Conservation (phyloP, 768 basidiomycete genomes). For the Leccinum disarticulatum region DNA sequence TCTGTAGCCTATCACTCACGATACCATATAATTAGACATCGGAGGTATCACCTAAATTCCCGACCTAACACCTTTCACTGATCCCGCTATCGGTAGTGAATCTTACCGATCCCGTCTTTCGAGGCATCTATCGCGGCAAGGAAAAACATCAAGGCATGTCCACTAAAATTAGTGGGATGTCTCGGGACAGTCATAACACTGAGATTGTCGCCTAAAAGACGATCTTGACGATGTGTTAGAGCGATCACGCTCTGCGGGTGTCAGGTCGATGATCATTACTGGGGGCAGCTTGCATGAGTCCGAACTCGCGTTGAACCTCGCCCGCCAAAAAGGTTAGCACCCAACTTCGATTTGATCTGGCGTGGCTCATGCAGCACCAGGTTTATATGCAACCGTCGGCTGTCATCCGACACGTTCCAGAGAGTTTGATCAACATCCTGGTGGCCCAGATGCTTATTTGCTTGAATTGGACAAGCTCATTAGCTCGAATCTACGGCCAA, state of each 20-base stretch:
- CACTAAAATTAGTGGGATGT: not conserved
- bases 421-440: slow-evolving; percentile 60
- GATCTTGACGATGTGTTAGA: slow-evolving; percentile 60
- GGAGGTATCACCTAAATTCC: slow-evolving; percentile 31
- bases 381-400: slow-evolving; percentile 71
- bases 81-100: slow-evolving; percentile 37
- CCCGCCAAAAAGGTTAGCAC: slow-evolving; percentile 49
- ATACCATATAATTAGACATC: slow-evolving; percentile 32
- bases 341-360: not conserved
- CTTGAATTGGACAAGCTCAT: slow-evolving; percentile 57
- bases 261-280: slow-evolving; percentile 73
- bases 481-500: slow-evolving; percentile 44
- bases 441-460: slow-evolving; percentile 62
- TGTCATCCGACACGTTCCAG: slow-evolving; percentile 76
- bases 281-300: slow-evolving; percentile 71
- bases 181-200: not conserved
- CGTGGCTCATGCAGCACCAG: slow-evolving; percentile 30
- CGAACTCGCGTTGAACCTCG: slow-evolving; percentile 56
- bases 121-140: slow-evolving; percentile 49
- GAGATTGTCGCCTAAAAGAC: slow-evolving; percentile 37
- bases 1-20: not conserved
- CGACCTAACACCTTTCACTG: not conserved
- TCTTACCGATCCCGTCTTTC: slow-evolving; percentile 58
- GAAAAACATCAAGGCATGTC: slow-evolving; percentile 49
- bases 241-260: slow-evolving; percentile 57